Conservation (phyloP, 176 grass and related monocot species). For the Musa acuminata region DNA sequence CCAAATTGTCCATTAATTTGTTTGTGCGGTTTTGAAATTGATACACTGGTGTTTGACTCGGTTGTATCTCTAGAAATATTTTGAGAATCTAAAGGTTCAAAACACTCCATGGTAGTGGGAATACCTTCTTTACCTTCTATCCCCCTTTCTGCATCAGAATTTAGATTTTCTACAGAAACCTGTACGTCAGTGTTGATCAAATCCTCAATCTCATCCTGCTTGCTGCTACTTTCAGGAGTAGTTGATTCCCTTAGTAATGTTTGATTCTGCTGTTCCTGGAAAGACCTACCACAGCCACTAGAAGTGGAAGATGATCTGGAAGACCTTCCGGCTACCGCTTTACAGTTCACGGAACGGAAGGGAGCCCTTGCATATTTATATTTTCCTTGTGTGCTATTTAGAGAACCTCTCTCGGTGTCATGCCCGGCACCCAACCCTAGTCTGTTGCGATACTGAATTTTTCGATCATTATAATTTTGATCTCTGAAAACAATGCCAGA, state of each 20-base stretch:
- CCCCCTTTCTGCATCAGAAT: constrained; percentile 8
- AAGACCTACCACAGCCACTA: constrained; percentile 25
- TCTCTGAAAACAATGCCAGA: constrained; percentile 35
- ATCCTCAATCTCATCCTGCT: constrained; percentile 27
- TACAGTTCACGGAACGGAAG: constrained; percentile 24
- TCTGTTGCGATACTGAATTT: constrained; percentile 11
- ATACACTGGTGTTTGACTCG: constrained; percentile 13
- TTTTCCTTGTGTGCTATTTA: constrained; percentile 43
- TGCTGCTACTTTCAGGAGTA: constrained; percentile 45
- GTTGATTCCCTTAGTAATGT: constrained; percentile 24
- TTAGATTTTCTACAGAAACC: constrained; percentile 10
- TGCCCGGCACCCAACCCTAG: constrained; percentile 30
- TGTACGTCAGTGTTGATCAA: constrained; percentile 21
- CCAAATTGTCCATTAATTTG: constrained; percentile 33
- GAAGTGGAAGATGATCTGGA: constrained; percentile 27
- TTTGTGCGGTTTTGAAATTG: constrained; percentile 24
- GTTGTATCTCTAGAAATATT: constrained; percentile 19
- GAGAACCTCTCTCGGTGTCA: constrained; percentile 32
- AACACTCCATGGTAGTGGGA: constrained; percentile 21
- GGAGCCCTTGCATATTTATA: constrained; percentile 31
- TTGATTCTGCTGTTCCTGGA: constrained; percentile 35
- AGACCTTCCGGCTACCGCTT: constrained; percentile 39
- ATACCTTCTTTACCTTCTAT: constrained; percentile 25
- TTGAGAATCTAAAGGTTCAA: constrained; percentile 19
- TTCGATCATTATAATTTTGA: constrained; percentile 18